A percentile compares a stretch with the other conserved stretches of the same genome.
Evolutionary conservation across 495 filamentous ascomycete genomes (phyloP).

Genomic region (Talaromyces trachyspermus): DNA sequence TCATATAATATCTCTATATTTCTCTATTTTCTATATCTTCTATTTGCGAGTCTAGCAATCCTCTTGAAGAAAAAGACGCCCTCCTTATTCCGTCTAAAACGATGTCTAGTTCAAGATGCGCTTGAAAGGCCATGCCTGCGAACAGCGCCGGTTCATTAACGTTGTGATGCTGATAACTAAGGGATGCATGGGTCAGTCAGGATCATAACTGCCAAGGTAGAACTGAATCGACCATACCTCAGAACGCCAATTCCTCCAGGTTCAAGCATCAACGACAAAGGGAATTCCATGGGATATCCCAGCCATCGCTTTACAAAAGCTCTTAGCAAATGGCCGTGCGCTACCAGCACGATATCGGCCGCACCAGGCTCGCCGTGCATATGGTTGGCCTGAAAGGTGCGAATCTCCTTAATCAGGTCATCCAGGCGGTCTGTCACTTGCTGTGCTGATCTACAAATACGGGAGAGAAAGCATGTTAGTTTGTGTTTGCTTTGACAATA

Average conservation of each 20-base stretch:
- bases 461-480: not conserved
- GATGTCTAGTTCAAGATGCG: conserved; percentile 7
- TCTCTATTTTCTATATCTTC: not conserved
- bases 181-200: not conserved
- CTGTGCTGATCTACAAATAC: conserved; percentile 34
- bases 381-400: conserved; percentile 36
- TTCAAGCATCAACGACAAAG: conserved; percentile 62
- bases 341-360: conserved; percentile 52
- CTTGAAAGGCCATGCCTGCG: conserved; percentile 27
- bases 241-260: conserved; percentile 70
- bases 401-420: conserved; percentile 58
- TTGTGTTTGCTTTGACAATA: not conserved
- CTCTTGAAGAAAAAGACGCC: not conserved
- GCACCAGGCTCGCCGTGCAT: conserved; percentile 40
- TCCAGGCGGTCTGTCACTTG: conserved; percentile 61
- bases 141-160: conserved; percentile 29
- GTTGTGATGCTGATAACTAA: conserved; percentile 28
- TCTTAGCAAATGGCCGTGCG: conserved; percentile 72
- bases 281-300: conserved; percentile 53
- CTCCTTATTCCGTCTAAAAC: not conserved
- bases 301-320: conserved; percentile 78
- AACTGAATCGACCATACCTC: conserved; percentile 34
- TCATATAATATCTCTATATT: conserved; percentile 1
- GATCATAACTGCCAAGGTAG: not conserved
- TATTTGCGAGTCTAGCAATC: not conserved